Conservation (phyloP, 2,329 filamentous ascomycete genomes). For the Hansfordia pulvinata region DNA sequence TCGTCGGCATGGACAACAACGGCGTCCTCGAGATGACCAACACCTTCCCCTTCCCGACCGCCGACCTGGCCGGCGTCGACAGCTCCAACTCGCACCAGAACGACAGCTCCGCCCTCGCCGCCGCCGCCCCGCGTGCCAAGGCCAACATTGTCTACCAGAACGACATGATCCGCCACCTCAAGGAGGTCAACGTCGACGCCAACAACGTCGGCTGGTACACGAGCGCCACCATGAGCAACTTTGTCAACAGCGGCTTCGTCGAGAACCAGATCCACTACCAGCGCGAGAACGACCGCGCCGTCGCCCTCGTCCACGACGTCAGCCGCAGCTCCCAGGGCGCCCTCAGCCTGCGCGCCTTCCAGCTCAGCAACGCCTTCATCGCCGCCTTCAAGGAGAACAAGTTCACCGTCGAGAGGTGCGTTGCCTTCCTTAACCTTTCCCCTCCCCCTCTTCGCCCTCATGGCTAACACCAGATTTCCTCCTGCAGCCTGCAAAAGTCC, state of each 20-base stretch:
- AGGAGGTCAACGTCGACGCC: constrained; percentile 96
- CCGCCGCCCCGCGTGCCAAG: constrained; percentile 84
- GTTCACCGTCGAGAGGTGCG: constrained; percentile 90
- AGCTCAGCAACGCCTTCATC: constrained; percentile 79
- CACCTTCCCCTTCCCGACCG: constrained; percentile 81
- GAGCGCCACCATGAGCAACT: constrained; percentile 97
- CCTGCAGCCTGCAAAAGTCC: constrained; percentile 76
- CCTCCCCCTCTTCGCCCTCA: neutral
- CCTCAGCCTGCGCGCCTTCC: constrained; percentile 81
- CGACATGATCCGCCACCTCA: constrained; percentile 93
- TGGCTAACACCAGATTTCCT: constrained; percentile 14
- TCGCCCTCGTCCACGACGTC: constrained; percentile 88
- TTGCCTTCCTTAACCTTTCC: constrained; percentile 2
- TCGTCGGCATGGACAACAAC: constrained; percentile 86
- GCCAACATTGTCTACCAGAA: constrained; percentile 77
- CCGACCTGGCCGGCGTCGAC: constrained; percentile 57
- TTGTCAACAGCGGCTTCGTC: constrained; percentile 86
- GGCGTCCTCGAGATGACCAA: constrained; percentile 83
- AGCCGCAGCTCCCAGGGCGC: constrained; percentile 89
- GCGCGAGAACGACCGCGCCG: constrained; percentile 79
- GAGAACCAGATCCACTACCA: constrained; percentile 98
- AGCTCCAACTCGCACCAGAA: constrained; percentile 59
- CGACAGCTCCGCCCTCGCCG: constrained; percentile 61
- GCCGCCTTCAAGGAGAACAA: constrained; percentile 90
- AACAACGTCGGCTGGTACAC: constrained; percentile 99